Conservation (phyloP, 2,329 filamentous ascomycete genomes). For the Pseudogymnoascus destructans region DNA sequence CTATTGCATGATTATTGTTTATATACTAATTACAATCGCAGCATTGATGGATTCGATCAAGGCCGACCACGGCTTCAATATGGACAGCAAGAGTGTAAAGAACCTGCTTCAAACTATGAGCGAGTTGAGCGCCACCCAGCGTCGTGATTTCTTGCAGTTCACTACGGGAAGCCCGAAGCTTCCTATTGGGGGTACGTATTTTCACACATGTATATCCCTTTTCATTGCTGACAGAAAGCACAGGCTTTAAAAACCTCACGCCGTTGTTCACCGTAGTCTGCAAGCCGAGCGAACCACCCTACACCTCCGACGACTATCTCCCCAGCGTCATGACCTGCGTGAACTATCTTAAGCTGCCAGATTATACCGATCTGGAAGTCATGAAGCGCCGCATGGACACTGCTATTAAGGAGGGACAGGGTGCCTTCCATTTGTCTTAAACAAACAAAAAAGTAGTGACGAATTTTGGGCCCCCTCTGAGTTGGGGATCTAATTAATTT, state of each 20-base stretch:
- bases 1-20: background rate
- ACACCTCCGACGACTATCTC: conserved; percentile 92
- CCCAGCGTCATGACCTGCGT: conserved; percentile 99
- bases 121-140: conserved; percentile 58
- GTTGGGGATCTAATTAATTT: background rate
- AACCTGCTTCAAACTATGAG: conserved; percentile 94
- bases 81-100: conserved; percentile 91
- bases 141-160: conserved; percentile 92
- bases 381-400: conserved; percentile 68
- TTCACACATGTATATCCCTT: background rate
- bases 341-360: conserved; percentile 95
- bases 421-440: conserved; percentile 90
- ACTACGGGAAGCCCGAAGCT: conserved; percentile 96
- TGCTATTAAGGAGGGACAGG: conserved; percentile 90
- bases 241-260: conserved; percentile 91
- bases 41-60: conserved; percentile 97
- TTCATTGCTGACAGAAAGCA: conserved; percentile 25
- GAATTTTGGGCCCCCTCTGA: conserved; percentile 10
- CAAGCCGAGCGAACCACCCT: conserved; percentile 92
- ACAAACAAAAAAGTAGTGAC: background rate
- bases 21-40: conserved; percentile 28
- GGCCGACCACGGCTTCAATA: conserved; percentile 95
- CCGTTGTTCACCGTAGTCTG: conserved; percentile 99
- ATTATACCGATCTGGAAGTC: conserved; percentile 70
- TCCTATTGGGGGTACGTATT: conserved; percentile 77